Percentiles rank a stretch among this genome's conserved stretches.
These are phyloP conservation scores for Mucor irregularis DNA, from an alignment of 371 early-diverging fungal genomes.

Conservation along the genomic window DNA sequence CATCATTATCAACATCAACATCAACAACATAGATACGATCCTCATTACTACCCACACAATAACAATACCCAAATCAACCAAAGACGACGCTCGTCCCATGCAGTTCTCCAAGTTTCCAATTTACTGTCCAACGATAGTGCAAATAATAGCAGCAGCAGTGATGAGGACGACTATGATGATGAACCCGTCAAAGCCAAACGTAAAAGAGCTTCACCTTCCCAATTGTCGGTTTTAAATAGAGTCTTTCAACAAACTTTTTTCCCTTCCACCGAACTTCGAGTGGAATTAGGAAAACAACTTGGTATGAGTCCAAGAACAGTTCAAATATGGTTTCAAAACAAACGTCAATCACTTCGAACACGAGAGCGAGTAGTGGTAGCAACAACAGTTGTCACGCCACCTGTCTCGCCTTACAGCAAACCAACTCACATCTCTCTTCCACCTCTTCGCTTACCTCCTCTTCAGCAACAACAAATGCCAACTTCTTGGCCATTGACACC, in stretches of 20 bases:
- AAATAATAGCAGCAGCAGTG: no score
- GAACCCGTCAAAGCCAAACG: constrained; percentile 46
- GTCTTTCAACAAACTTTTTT: constrained; percentile 57
- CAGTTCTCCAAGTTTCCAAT: constrained; percentile 9
- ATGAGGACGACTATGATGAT: constrained; percentile 1
- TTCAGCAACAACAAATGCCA: no score
- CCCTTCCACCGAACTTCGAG: constrained; percentile 76
- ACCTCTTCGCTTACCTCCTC: constrained; percentile 29
- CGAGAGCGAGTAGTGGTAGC: neutral
- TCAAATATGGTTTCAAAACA: constrained; percentile 97
- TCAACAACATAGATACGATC: neutral
- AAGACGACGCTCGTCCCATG: neutral
- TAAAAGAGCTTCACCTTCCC: constrained; percentile 48
- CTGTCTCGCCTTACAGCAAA: constrained; percentile 25
- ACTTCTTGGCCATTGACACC: constrained; percentile 30
- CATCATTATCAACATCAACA: neutral
- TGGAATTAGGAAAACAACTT: constrained; percentile 80
- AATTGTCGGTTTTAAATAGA: constrained; percentile 51
- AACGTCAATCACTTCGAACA: constrained; percentile 60
- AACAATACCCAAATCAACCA: neutral
- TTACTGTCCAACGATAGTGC: no score
- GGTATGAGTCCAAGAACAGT: constrained; percentile 86
- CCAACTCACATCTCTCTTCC: constrained; percentile 15
- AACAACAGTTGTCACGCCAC: constrained; percentile 9
- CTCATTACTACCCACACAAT: no score